Conservation (phyloP, 1,284 basidiomycete species). For the Irpex lacteus region DNA sequence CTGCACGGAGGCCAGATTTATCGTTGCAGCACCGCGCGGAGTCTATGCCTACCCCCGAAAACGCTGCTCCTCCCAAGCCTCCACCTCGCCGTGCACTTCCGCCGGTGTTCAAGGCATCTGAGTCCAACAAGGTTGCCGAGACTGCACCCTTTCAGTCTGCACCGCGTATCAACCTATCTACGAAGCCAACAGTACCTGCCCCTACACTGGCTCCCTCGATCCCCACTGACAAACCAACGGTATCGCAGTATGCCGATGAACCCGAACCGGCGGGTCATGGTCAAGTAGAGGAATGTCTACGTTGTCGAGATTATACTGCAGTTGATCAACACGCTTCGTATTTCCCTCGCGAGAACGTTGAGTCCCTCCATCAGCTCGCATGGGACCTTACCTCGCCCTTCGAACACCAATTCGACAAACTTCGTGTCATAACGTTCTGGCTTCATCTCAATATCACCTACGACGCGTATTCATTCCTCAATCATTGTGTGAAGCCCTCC, state of each 20-base stretch:
- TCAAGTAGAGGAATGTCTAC: neutral
- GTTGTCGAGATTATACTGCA: neutral
- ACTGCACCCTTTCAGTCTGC: neutral
- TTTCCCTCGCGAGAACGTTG: neutral
- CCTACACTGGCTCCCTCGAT: neutral
- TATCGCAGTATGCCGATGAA: neutral
- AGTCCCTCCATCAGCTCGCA: neutral
- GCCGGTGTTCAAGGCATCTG: neutral
- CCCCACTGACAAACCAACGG: neutral
- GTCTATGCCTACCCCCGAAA: neutral
- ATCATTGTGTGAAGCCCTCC: neutral
- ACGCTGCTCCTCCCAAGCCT: neutral
- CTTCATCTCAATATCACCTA: constrained; percentile 1
- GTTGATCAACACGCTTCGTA: neutral
- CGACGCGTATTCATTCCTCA: constrained; percentile 2
- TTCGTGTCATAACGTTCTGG: neutral
- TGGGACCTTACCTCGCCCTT: neutral
- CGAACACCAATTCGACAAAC: neutral
- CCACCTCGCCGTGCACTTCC: neutral
- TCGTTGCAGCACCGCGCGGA: neutral
- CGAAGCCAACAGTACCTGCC: neutral
- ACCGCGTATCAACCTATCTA: neutral
- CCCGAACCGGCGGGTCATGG: neutral
- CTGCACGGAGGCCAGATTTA: neutral
- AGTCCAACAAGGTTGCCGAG: neutral